Base-by-base conservation (phyloP, 495 filamentous ascomycete genomes). In the Margaritispora aquatica region DNA sequence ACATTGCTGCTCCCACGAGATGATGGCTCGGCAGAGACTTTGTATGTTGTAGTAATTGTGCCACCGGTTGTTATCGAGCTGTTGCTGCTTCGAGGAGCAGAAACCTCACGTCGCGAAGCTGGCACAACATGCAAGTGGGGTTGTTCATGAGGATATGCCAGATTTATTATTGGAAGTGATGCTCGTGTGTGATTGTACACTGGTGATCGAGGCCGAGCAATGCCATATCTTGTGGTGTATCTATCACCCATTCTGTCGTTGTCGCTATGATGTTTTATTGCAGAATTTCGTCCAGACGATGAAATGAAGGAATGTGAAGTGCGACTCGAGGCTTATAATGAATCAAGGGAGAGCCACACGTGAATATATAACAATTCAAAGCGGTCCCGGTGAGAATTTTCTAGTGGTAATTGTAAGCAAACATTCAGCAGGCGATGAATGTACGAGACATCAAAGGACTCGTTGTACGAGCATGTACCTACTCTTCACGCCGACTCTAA, bases 1-100 rank as follows among this genome's bases (percentile, higher is more conserved):
- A 70, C 64, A 64, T 73, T 75, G 55, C 73, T 75, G 38, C 60
- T 59, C n/a, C 60, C 69, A 46, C 72, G 68, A n/a, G n/a, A n/a
- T n/a, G 65, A 55, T 17, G 76, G 70, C 9, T 81, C 78, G 36
- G 74, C 72, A 24, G 70, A 74, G 51, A 79, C 73, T 36, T 75
- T 75, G 63, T 80, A 81, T 17, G 77, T 76, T 22, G 73, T 77
- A 36, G 70, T 71, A 41, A 73, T 61, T 20, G 71, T 69, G 17
- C 63, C 64, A 22, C 62, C 63, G 19, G 54, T 56, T 23, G 17
- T 59, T 22, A 38, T 26, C 13, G 57, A 51, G 29, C 52, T 59
- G 15, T 15, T 44, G 24, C 60, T 60, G 47, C 60, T 64, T 57
- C 62, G 51, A 19, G 64, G 51, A 13, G 31, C 26, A 17, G 63